These are phyloP conservation scores for Dothideomycetes sp. DNA, from an alignment of 2,329 filamentous ascomycete species.

Conservation along the genomic window DNA sequence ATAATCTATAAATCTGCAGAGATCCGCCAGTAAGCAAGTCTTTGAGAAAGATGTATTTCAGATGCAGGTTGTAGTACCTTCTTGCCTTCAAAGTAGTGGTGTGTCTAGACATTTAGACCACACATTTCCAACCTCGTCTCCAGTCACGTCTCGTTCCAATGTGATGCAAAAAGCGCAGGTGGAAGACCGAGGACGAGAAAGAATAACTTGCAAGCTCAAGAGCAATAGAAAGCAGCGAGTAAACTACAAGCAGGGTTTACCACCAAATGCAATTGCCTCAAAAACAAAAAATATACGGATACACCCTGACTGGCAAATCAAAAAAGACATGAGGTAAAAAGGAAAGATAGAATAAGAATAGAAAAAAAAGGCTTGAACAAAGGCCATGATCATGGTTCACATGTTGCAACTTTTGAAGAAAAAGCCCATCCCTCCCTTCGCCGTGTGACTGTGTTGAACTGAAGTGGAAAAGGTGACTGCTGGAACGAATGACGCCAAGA, in stretches of 20 bases:
- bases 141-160: too few relatives aligned
- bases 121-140: too few relatives aligned
- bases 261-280: slow-evolving; percentile 3
- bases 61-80: too few relatives aligned
- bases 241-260: slow-evolving; percentile 6
- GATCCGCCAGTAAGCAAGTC: too few relatives aligned
- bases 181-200: not conserved
- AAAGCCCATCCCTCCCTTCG: slow-evolving; percentile 12
- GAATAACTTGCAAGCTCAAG: slow-evolving; percentile 9
- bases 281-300: not conserved
- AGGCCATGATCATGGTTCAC: slow-evolving; percentile 7
- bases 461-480: slow-evolving; percentile 6
- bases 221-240: slow-evolving; percentile 12
- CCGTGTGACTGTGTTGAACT: slow-evolving; percentile 13
- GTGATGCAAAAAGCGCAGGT: too few relatives aligned
- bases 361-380: too few relatives aligned
- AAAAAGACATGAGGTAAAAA: slow-evolving; percentile 8
- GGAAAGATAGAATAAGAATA: slow-evolving; percentile 10
- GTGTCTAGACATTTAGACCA: too few relatives aligned
- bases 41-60: too few relatives aligned
- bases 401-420: slow-evolving; percentile 14
- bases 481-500: slow-evolving; percentile 14
- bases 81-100: too few relatives aligned
- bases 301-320: not conserved
- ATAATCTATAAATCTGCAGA: too few relatives aligned